Percentiles rank a stretch among this genome's conserved stretches.
Evolutionary conservation across 768 basidiomycete species (phyloP).

Genomic region (Trametes meyenii): DNA sequence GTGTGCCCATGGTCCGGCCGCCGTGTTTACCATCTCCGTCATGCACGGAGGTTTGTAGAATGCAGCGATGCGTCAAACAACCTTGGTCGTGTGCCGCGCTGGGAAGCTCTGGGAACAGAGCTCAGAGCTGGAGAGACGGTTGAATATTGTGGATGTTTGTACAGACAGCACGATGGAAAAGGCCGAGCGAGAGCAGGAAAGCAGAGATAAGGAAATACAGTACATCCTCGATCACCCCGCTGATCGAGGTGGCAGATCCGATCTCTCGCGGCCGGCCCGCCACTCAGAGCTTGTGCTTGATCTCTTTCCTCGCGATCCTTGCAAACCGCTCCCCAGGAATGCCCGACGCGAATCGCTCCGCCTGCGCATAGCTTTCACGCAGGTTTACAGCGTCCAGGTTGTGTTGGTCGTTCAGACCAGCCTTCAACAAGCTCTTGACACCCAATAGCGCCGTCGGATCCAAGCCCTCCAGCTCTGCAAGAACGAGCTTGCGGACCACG

Average conservation of each 20-base stretch:
- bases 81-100: too few species aligned
- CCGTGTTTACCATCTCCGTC: background rate
- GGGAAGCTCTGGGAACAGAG: too few species aligned
- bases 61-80: too few species aligned
- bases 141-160: background rate
- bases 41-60: background rate
- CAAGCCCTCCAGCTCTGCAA: constrained; percentile 59
- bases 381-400: constrained; percentile 65
- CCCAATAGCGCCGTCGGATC: constrained; percentile 55
- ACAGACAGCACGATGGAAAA: background rate
- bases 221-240: background rate
- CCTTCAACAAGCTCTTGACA: constrained; percentile 56
- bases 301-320: constrained; percentile 62
- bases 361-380: constrained; percentile 73
- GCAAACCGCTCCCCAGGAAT: constrained; percentile 56
- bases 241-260: background rate
- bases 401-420: constrained; percentile 62
- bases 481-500: constrained; percentile 50
- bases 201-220: constrained; percentile 5
- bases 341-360: constrained; percentile 63
- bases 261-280: background rate
- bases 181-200: background rate
- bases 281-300: constrained; percentile 61
- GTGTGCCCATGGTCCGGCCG: constrained; percentile 4
- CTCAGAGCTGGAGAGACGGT: constrained; percentile 1